Evolutionary conservation across 805 yeast species (phyloP).

Genomic region (Zygoascus tannicola): DNA sequence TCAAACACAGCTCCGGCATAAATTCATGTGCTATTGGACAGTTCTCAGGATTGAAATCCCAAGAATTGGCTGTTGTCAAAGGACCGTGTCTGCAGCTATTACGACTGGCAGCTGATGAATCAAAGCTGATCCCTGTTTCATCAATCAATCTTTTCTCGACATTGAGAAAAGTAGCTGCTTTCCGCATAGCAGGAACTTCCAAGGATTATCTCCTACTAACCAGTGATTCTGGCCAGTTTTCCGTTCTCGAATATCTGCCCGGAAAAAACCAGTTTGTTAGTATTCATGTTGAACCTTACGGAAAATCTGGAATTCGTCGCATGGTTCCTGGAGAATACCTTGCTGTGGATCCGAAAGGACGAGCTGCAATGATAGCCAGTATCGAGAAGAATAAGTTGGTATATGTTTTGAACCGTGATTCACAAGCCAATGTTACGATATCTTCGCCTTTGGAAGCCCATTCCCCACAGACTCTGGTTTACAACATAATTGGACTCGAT

Average conservation of each 20-base stretch:
- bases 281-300: constrained; percentile 51
- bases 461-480: constrained; percentile 41
- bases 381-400: constrained; percentile 67
- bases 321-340: constrained; percentile 66
- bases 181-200: constrained; percentile 44
- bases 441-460: constrained; percentile 70
- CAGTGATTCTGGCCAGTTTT: constrained; percentile 71
- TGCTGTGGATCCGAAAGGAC: constrained; percentile 57
- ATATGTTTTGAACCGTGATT: constrained; percentile 49
- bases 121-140: constrained; percentile 36
- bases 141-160: constrained; percentile 47
- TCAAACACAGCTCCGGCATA: constrained; percentile 50
- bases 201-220: constrained; percentile 56
- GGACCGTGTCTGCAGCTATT: constrained; percentile 47
- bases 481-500: constrained; percentile 52
- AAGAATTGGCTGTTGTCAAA: constrained; percentile 54
- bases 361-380: constrained; percentile 64
- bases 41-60: constrained; percentile 50
- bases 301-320: constrained; percentile 67
- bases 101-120: constrained; percentile 36
- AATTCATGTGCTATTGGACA: constrained; percentile 54
- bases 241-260: constrained; percentile 40
- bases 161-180: constrained; percentile 42
- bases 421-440: constrained; percentile 39
- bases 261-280: constrained; percentile 33